Evolutionary conservation across 176 grass and related monocot genomes (phyloP).

Genomic region (Rhipidocladum racemiflorum): DNA sequence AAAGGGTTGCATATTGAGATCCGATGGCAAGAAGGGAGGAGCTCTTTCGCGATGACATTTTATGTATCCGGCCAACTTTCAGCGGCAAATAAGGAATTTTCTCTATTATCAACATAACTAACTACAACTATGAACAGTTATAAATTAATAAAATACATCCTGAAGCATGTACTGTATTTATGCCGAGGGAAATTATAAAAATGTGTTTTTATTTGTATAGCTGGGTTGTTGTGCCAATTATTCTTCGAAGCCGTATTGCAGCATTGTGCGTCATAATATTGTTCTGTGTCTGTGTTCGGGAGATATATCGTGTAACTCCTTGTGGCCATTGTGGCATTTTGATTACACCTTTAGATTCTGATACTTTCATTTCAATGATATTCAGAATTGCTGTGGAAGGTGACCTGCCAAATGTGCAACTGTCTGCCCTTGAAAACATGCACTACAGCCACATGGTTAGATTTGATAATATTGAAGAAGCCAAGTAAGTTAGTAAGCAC

Average conservation of each 20-base stretch:
- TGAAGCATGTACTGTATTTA: not conserved
- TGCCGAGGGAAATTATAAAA: not conserved
- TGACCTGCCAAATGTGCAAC: slow-evolving; percentile 50
- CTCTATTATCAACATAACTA: not conserved
- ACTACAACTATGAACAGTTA: not conserved
- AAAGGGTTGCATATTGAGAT: too few relatives aligned
- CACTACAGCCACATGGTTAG: slow-evolving; percentile 90
- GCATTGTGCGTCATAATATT: not conserved
- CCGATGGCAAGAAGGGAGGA: too few relatives aligned
- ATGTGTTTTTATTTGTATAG: not conserved
- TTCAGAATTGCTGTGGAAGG: slow-evolving; percentile 83
- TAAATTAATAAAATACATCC: not conserved
- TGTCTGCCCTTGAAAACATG: slow-evolving; percentile 90
- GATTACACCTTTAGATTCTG: slow-evolving; percentile 29
- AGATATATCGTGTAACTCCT: slow-evolving; percentile 4
- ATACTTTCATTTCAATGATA: slow-evolving; percentile 33
- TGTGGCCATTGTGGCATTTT: not conserved
- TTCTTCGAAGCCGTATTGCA: not conserved
- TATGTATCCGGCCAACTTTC: too few relatives aligned
- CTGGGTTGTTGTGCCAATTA: not conserved
- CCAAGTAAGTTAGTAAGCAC: slow-evolving; percentile 54
- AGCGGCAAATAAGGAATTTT: too few relatives aligned
- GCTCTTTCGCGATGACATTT: too few relatives aligned
- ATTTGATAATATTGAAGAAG: slow-evolving; percentile 78
- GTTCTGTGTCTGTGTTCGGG: not conserved